Evolutionary conservation across 805 yeast genomes (phyloP), one percentile per base, ranked within the genome.

Genomic region (Cyberlindnera lachancei): DNA sequence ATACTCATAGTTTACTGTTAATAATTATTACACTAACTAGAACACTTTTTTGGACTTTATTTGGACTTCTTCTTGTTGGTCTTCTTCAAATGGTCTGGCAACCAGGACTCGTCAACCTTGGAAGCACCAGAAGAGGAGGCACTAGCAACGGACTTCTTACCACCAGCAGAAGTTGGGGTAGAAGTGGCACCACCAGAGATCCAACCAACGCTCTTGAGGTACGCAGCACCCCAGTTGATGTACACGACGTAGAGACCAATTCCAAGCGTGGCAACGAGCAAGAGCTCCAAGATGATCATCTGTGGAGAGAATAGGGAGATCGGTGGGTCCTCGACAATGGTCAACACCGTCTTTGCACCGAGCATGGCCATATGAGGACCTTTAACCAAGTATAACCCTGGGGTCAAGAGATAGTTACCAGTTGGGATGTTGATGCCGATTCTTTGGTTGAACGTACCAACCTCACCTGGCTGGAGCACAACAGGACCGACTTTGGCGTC

Each of bases 241-340:
- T 68, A 69, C 22, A 56, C 52, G 40, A 62, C 53, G 55, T 76
- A 80, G 27, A 63, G 75, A 29, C 68, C 45, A 25, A 61, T 70
- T 31, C 62, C 76, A 18, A 77, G 33, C 14, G 77, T 54, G 15
- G 59, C 67, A 4, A 63, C 44, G 36, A 84, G 58, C 17, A 82
- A 44, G 12, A 73, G 31, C 52, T 76, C 80, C 42, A 81, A 69
- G 22, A 81, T 54, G 37, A 85, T 51, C 49, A 86, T 70, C 56
- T 78, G 75, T 11, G 88, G 92, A 52, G 82, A 73, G 59, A 79
- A 76, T 33, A 78, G 42, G 1, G 94, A 79, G 45, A 87, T 62
- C 35, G 78, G 69, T 23, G 69, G 70, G 46, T 86, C 95, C 9
- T 56, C 56, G 35, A 87, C 70, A 15, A 63, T 54, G 27, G 82